Percentiles rank a stretch among this genome's conserved stretches.
These are phyloP conservation scores for Phyllostachys edulis DNA, from an alignment of 176 grass and related monocot species.

Conservation along the genomic window DNA sequence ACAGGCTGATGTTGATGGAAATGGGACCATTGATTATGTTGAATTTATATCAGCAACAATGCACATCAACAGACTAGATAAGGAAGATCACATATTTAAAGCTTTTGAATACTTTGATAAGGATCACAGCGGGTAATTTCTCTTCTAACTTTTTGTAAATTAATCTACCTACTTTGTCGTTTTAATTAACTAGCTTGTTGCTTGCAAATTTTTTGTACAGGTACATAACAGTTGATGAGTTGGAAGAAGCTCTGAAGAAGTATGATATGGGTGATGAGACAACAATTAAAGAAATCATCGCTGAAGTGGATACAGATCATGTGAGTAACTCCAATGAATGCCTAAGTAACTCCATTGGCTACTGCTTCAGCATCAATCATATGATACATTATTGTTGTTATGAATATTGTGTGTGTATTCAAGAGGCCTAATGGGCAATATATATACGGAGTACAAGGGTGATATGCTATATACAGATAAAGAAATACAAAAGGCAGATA, in stretches of 20 bases:
- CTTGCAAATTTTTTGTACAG: conserved; percentile 38
- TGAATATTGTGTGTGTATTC: too few relatives aligned
- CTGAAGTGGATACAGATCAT: conserved; percentile 94
- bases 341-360: neutral
- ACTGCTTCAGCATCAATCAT: neutral
- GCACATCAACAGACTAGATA: conserved; percentile 96
- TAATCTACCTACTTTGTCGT: neutral
- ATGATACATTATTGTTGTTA: neutral
- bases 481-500: too few relatives aligned
- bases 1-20: conserved; percentile 97
- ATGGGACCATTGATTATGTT: conserved; percentile 86
- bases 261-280: conserved; percentile 93
- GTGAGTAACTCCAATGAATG: conserved; percentile 40
- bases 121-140: conserved; percentile 83
- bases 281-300: conserved; percentile 96
- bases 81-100: conserved; percentile 84
- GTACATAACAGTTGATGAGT: conserved; percentile 83
- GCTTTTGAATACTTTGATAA: conserved; percentile 96
- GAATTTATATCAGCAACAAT: conserved; percentile 97
- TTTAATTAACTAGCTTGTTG: conserved; percentile 8
- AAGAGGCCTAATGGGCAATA: too few relatives aligned
- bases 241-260: conserved; percentile 88
- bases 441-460: too few relatives aligned
- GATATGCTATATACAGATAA: too few relatives aligned
- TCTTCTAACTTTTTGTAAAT: neutral